phyloP scores from a whole-genome alignment of 116 monocot species.

The Iris pallida region DNA sequence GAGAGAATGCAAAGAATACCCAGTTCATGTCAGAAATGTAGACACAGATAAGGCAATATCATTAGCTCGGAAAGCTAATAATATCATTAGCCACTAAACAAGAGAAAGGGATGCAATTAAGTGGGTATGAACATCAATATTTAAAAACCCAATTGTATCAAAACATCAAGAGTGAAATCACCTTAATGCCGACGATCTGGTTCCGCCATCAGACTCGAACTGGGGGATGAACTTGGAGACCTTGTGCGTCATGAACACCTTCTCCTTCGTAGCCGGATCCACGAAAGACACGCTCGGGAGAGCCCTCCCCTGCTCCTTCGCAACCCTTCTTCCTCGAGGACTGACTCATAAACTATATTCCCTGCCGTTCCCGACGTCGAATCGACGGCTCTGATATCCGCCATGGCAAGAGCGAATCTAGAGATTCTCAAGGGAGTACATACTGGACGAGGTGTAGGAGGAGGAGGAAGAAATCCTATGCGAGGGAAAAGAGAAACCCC shows the following conservation, averaged over 20 bases:
- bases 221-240: constrained; percentile 56
- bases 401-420: too few species aligned
- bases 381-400: background rate
- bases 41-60: too few species aligned
- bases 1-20: too few species aligned
- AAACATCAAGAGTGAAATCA: background rate
- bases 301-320: constrained; percentile 39
- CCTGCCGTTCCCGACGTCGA: constrained; percentile 19
- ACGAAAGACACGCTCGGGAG: constrained; percentile 82
- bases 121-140: too few species aligned
- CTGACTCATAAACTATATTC: constrained; percentile 61
- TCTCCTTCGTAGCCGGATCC: constrained; percentile 64
- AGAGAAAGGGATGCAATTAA: too few species aligned
- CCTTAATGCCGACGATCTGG: constrained; percentile 54
- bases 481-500: too few species aligned
- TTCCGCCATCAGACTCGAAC: constrained; percentile 30
- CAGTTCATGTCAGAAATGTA: too few species aligned
- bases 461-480: background rate
- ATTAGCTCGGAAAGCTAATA: too few species aligned
- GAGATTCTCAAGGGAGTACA: too few species aligned
- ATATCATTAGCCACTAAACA: too few species aligned
- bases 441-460: background rate
- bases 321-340: constrained; percentile 82
- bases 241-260: constrained; percentile 19
- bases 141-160: too few species aligned